Percentiles rank a stretch among this genome's conserved stretches.
Conservation (phyloP, 495 filamentous ascomycete species). For the Rhizodiscina lignyota region DNA sequence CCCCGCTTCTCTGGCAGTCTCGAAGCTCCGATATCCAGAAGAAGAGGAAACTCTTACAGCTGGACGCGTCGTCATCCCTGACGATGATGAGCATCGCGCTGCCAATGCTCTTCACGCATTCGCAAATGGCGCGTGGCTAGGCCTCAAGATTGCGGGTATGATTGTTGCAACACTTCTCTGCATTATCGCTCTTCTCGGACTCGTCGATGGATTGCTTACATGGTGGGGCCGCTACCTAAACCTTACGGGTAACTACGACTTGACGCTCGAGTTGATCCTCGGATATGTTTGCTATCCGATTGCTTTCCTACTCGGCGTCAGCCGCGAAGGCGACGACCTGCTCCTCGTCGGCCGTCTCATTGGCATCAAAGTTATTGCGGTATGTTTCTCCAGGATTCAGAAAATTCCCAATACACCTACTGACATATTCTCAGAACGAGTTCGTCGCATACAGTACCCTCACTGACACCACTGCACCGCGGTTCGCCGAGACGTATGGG, state of each 20-base stretch:
- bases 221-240: slow-evolving; percentile 84
- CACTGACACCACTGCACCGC: slow-evolving; percentile 20
- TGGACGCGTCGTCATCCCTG: slow-evolving; percentile 61
- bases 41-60: slow-evolving; percentile 70
- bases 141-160: slow-evolving; percentile 64
- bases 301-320: slow-evolving; percentile 74
- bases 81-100: slow-evolving; percentile 49
- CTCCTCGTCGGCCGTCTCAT: slow-evolving; percentile 63
- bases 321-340: slow-evolving; percentile 45
- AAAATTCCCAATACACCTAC: background rate
- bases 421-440: slow-evolving; percentile 18
- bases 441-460: slow-evolving; percentile 34
- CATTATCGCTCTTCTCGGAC: slow-evolving; percentile 64
- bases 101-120: slow-evolving; percentile 75
- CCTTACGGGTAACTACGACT: slow-evolving; percentile 40
- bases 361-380: slow-evolving; percentile 63
- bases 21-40: slow-evolving; percentile 78
- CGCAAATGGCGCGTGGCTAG: slow-evolving; percentile 38
- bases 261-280: slow-evolving; percentile 63
- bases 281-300: slow-evolving; percentile 75
- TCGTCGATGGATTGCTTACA: slow-evolving; percentile 60
- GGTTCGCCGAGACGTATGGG: slow-evolving; percentile 24
- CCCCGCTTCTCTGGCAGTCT: slow-evolving; percentile 70
- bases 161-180: slow-evolving; percentile 65
- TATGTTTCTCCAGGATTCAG: slow-evolving; percentile 15